Evolutionary conservation across 225 moss, liverwort and hornwort genomes (phyloP).

Genomic region (Polytrichum commune): DNA sequence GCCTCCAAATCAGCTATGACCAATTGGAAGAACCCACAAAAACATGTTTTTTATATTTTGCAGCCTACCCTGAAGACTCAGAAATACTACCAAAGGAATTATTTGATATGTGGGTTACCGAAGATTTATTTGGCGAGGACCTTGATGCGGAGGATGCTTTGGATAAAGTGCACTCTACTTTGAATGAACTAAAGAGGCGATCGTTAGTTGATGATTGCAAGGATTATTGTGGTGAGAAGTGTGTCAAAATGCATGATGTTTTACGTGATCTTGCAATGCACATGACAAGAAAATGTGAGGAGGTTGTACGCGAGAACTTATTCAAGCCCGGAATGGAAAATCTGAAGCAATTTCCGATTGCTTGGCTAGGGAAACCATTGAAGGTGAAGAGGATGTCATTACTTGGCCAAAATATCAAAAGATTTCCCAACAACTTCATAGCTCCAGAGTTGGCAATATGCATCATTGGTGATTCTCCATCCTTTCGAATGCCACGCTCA

Average conservation of each 20-base stretch:
- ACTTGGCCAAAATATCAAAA: background rate
- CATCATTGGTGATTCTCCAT: background rate
- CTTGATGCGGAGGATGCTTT: background rate
- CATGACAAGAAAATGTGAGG: background rate
- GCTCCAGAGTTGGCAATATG: background rate
- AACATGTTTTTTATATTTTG: conserved; percentile 1
- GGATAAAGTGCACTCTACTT: no score
- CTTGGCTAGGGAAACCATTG: background rate
- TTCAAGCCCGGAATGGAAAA: background rate
- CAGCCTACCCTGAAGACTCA: background rate
- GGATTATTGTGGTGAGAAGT: fast-evolving
- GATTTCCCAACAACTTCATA: background rate
- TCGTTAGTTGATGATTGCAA: background rate
- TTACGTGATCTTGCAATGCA: background rate
- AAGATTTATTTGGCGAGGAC: background rate
- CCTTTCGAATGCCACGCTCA: fast-evolving
- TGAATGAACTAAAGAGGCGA: background rate
- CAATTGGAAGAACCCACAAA: background rate
- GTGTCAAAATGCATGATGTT: background rate
- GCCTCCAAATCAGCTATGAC: no score
- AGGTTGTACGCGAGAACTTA: background rate
- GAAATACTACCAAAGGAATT: background rate
- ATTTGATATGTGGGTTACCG: background rate
- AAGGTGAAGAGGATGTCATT: conserved; percentile 8
- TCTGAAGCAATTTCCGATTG: background rate